phyloP scores from a whole-genome alignment of 345 rosid species.

The Kernera saxatilis region DNA sequence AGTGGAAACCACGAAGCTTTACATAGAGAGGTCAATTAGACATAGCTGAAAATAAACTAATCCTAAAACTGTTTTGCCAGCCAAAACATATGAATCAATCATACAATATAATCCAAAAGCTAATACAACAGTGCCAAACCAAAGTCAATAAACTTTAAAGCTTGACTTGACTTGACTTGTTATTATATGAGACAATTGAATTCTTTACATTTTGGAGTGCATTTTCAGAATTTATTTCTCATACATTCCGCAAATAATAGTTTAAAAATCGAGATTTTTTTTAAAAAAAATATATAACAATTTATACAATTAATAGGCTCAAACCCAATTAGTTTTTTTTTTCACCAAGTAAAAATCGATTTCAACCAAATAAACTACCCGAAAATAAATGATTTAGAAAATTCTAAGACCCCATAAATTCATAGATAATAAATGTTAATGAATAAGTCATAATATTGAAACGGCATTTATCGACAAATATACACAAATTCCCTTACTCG shows the following conservation, averaged over 20 bases:
- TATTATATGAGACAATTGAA: not conserved
- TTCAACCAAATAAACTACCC: not conserved
- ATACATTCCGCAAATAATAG: not conserved
- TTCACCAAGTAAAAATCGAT: not conserved
- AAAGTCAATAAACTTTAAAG: not conserved
- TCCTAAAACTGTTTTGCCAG: not conserved
- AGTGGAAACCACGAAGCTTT: constrained; percentile 13
- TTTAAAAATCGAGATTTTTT: not conserved
- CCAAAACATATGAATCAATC: constrained; percentile 1
- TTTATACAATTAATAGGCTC: not conserved
- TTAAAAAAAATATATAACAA: too few species aligned
- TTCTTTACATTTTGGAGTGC: not conserved
- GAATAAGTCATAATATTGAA: not conserved
- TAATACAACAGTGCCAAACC: not conserved
- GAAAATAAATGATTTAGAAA: not conserved
- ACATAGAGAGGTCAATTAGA: not conserved
- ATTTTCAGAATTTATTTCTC: not conserved
- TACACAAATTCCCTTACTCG: not conserved
- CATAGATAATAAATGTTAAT: not conserved
- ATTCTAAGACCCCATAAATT: not conserved
- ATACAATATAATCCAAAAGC: not conserved
- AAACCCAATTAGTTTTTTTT: not conserved
- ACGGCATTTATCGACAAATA: not conserved
- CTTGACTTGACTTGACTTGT: constrained; percentile 16
- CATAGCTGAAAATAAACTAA: constrained; percentile 1